A percentile compares a stretch with the other conserved stretches of the same genome.
phyloP scores from a whole-genome alignment of 371 early-diverging fungal species.

The Mortierella sp. region DNA sequence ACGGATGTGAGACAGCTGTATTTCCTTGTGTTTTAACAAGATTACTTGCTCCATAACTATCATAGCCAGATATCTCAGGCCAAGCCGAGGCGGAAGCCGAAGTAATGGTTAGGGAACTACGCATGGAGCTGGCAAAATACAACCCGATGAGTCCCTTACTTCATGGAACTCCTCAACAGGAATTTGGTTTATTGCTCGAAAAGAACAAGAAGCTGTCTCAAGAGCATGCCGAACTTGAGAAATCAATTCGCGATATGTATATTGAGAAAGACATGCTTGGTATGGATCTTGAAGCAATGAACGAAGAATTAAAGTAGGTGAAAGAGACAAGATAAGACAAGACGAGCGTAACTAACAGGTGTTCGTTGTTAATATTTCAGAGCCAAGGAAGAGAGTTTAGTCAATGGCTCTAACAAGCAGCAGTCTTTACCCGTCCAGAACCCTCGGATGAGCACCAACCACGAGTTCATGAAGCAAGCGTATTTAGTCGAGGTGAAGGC shows the following conservation, averaged over 20 bases:
- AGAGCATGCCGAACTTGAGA: constrained; percentile 23
- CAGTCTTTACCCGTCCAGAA: constrained; percentile 3
- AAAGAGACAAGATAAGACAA: neutral
- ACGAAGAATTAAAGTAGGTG: constrained; percentile 24
- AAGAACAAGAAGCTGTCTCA: constrained; percentile 16
- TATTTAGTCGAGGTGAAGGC: constrained; percentile 53
- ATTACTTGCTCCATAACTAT: neutral
- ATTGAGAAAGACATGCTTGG: constrained; percentile 36
- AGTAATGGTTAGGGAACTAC: constrained; percentile 18
- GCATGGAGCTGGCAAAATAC: constrained; percentile 39
- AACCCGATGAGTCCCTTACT: constrained; percentile 33
- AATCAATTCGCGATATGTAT: constrained; percentile 20
- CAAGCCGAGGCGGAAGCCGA: constrained; percentile 5
- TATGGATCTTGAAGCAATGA: constrained; percentile 46
- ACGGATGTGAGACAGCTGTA: neutral
- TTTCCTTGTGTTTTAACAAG: neutral
- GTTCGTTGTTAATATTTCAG: neutral
- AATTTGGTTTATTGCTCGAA: constrained; percentile 27
- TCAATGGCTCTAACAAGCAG: neutral
- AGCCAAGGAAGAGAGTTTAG: neutral
- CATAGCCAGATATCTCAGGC: constrained; percentile 12
- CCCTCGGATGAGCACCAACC: constrained; percentile 50
- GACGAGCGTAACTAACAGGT: no score
- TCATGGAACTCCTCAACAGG: constrained; percentile 36
- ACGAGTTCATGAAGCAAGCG: constrained; percentile 55